Percentiles rank a stretch among this genome's conserved stretches.
Evolutionary conservation across 1,284 basidiomycete species (phyloP).

Genomic region (Pseudozyma sp.): DNA sequence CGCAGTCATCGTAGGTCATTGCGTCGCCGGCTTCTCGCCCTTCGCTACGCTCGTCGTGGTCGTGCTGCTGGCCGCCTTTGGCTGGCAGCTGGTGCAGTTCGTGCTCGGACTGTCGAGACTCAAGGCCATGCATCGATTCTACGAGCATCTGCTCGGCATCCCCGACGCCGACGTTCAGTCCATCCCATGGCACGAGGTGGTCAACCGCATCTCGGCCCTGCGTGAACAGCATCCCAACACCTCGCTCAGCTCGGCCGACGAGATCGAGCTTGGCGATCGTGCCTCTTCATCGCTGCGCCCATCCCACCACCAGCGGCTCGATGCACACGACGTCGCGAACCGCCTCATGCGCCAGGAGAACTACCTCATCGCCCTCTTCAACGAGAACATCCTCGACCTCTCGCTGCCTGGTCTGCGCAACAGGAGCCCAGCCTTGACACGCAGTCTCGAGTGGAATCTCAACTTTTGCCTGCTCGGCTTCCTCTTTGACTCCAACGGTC

Average conservation of each 20-base stretch:
- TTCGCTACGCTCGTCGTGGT: slow-evolving; percentile 73
- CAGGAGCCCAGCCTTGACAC: slow-evolving; percentile 78
- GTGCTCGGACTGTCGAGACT: slow-evolving; percentile 76
- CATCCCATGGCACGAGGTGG: slow-evolving; percentile 94
- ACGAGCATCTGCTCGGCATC: slow-evolving; percentile 73
- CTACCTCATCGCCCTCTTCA: slow-evolving; percentile 96
- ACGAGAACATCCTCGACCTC: slow-evolving; percentile 92
- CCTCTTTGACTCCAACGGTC: slow-evolving; percentile 86
- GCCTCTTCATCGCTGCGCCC: slow-evolving; percentile 44
- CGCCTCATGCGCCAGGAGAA: slow-evolving; percentile 98
- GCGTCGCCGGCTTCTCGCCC: slow-evolving; percentile 81
- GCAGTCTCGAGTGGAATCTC: slow-evolving; percentile 94
- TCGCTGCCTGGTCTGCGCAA: slow-evolving; percentile 74
- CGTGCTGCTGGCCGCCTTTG: slow-evolving; percentile 82
- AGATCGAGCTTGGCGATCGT: slow-evolving; percentile 69
- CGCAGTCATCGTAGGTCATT: slow-evolving; percentile 63
- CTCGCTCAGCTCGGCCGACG: slow-evolving; percentile 55
- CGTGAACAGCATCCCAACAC: slow-evolving; percentile 57
- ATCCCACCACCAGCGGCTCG: slow-evolving; percentile 67
- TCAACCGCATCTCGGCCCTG: slow-evolving; percentile 77
- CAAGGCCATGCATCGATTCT: slow-evolving; percentile 91
- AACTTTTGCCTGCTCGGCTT: slow-evolving; percentile 94
- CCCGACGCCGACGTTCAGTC: slow-evolving; percentile 89
- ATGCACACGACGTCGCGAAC: slow-evolving; percentile 96
- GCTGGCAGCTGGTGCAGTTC: slow-evolving; percentile 73